Evolutionary conservation across 257 asterid genomes (phyloP).

Genomic region (Capsicum chinense): DNA sequence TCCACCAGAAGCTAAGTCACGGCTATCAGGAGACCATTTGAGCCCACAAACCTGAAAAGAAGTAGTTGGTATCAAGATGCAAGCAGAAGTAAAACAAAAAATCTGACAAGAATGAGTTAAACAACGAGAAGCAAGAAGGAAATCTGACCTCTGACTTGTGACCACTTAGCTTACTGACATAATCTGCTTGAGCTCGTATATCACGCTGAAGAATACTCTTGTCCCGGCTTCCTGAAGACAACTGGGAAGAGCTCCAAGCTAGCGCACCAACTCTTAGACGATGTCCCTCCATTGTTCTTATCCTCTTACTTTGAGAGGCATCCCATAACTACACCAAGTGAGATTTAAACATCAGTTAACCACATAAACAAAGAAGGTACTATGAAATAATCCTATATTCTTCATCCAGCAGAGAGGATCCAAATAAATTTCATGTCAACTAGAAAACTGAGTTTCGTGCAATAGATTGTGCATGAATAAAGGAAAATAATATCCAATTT

Average conservation of each 20-base stretch:
- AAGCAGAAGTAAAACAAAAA: background rate
- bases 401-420: constrained; percentile 12
- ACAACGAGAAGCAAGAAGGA: constrained; percentile 25
- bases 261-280: constrained; percentile 84
- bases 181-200: constrained; percentile 71
- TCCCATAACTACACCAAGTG: constrained; percentile 74
- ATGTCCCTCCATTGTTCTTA: constrained; percentile 95
- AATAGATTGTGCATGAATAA: background rate
- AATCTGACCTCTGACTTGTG: constrained; percentile 88
- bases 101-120: background rate
- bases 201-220: constrained; percentile 91
- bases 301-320: constrained; percentile 80
- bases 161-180: constrained; percentile 81
- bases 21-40: constrained; percentile 95
- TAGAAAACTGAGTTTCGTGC: background rate
- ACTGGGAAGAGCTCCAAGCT: constrained; percentile 80
- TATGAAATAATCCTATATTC: background rate
- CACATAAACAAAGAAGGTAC: background rate
- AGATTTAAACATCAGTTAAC: constrained; percentile 7
- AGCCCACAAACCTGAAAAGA: constrained; percentile 85
- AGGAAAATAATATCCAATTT: background rate
- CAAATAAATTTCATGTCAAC: background rate
- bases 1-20: constrained; percentile 97
- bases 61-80: constrained; percentile 26
- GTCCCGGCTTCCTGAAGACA: constrained; percentile 95